A percentile compares a stretch with the other conserved stretches of the same genome.
phyloP scores from a whole-genome alignment of 2,329 filamentous ascomycete species.

The Cladorrhinum sp. region DNA sequence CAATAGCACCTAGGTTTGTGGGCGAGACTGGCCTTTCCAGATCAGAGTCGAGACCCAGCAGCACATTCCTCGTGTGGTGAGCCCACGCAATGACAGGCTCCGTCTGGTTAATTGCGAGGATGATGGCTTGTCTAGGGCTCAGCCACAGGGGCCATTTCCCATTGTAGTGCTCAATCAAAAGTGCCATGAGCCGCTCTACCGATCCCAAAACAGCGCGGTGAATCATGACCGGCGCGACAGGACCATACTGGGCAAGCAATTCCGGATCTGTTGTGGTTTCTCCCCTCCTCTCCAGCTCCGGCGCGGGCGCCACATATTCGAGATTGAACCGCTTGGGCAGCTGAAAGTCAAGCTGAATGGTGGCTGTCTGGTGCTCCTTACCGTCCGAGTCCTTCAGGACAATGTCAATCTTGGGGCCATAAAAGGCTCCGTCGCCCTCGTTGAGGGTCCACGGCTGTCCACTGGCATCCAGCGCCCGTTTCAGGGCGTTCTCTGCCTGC shows the following conservation, averaged over 20 bases:
- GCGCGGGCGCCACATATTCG: slow-evolving; percentile 68
- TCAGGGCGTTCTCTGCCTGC: slow-evolving; percentile 64
- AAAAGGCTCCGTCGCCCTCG: slow-evolving; percentile 82
- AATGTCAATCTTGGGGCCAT: slow-evolving; percentile 89
- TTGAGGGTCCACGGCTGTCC: slow-evolving; percentile 72
- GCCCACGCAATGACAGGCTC: slow-evolving; percentile 51
- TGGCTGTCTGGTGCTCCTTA: slow-evolving; percentile 86
- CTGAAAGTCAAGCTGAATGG: slow-evolving; percentile 87
- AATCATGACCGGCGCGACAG: slow-evolving; percentile 72
- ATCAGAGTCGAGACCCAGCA: slow-evolving; percentile 45
- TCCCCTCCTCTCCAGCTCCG: slow-evolving; percentile 57
- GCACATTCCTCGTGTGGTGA: slow-evolving; percentile 45
- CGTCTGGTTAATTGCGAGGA: slow-evolving; percentile 68
- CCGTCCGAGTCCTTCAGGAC: slow-evolving; percentile 75
- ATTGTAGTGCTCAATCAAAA: slow-evolving; percentile 79
- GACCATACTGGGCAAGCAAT: slow-evolving; percentile 51
- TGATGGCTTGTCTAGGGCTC: slow-evolving; percentile 72
- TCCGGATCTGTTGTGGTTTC: slow-evolving; percentile 47
- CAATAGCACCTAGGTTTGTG: slow-evolving; percentile 61
- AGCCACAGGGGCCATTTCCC: slow-evolving; percentile 87
- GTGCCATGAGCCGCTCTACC: slow-evolving; percentile 78
- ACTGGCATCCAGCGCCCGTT: slow-evolving; percentile 58
- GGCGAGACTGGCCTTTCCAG: slow-evolving; percentile 49
- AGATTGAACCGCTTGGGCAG: slow-evolving; percentile 78
- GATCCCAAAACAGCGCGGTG: slow-evolving; percentile 84